These are phyloP conservation scores for Stenogyne calaminthoides DNA, from an alignment of 305 asterid genomes.

Conservation along the genomic window DNA sequence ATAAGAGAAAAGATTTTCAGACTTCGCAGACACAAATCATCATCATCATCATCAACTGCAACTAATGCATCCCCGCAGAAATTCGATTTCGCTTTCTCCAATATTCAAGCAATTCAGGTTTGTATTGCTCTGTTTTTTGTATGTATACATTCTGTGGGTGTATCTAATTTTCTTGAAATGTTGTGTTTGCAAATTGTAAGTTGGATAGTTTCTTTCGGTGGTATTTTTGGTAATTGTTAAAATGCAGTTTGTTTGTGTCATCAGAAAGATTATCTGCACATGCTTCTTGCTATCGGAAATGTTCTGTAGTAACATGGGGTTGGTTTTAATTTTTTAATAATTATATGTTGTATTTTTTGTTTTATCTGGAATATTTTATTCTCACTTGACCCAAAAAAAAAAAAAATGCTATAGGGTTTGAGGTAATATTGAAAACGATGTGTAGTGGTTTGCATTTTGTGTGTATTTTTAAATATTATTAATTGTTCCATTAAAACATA, in stretches of 20 bases:
- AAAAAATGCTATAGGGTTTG: not conserved
- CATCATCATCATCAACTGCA: slow-evolving; percentile 28
- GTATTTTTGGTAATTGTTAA: not conserved
- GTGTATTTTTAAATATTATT: no score
- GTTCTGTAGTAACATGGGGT: slow-evolving; percentile 36
- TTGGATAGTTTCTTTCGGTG: not conserved
- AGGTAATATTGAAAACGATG: not conserved
- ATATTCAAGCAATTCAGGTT: slow-evolving; percentile 47
- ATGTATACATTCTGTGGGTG: slow-evolving; percentile 2
- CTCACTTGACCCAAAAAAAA: not conserved
- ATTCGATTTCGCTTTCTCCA: slow-evolving; percentile 50
- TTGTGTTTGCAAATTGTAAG: slow-evolving; percentile 1
- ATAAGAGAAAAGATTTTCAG: slow-evolving; percentile 48
- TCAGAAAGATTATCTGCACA: slow-evolving; percentile 22
- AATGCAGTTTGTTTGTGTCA: slow-evolving; percentile 4
- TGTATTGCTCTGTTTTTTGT: not conserved
- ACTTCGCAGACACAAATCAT: slow-evolving; percentile 42
- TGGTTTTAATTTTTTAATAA: not conserved
- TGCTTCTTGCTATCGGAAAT: slow-evolving; percentile 24
- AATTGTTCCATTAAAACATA: no score
- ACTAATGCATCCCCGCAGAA: slow-evolving; percentile 36
- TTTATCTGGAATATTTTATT: slow-evolving; percentile 13
- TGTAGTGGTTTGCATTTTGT: no score
- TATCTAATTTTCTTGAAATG: slow-evolving; percentile 22
- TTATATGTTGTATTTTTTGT: slow-evolving; percentile 24